phyloP scores from a whole-genome alignment of 2,329 filamentous ascomycete species.

The Tetracladium maxilliforme region DNA sequence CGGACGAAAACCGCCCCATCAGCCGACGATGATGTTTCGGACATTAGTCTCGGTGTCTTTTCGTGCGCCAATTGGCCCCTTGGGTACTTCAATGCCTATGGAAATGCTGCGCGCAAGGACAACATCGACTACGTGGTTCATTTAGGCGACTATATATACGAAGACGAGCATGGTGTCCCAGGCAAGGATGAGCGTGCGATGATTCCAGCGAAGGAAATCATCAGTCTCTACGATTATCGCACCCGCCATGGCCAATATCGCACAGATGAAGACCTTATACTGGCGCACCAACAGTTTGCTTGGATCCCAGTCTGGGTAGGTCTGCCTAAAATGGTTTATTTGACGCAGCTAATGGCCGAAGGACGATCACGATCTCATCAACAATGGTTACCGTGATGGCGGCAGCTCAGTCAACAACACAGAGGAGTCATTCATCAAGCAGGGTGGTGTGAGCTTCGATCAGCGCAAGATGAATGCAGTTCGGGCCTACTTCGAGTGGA shows the following conservation, averaged over 20 bases:
- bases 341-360: conserved; percentile 5
- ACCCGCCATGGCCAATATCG: conserved; percentile 41
- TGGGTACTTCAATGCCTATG: conserved; percentile 46
- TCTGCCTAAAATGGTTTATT: conserved; percentile 15
- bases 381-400: conserved; percentile 53
- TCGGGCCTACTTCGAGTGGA: conserved; percentile 54
- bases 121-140: conserved; percentile 45
- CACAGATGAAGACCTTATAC: conserved; percentile 43
- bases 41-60: conserved; percentile 52
- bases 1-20: conserved; percentile 56
- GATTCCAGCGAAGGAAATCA: conserved; percentile 32
- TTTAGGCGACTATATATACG: conserved; percentile 51
- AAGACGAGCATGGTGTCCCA: conserved; percentile 32
- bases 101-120: conserved; percentile 42
- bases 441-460: conserved; percentile 49
- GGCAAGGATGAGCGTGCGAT: conserved; percentile 38
- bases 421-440: conserved; percentile 45
- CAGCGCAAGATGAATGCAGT: conserved; percentile 62
- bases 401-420: conserved; percentile 47
- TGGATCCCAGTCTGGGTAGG: conserved; percentile 55
- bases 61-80: conserved; percentile 54
- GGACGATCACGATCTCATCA: conserved; percentile 31
- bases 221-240: conserved; percentile 41
- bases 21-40: conserved; percentile 35
- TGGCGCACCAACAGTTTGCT: conserved; percentile 37